Evolutionary conservation across 192 early-diverging fungal genomes (phyloP).

Genomic region (Oehlia diaphana): DNA sequence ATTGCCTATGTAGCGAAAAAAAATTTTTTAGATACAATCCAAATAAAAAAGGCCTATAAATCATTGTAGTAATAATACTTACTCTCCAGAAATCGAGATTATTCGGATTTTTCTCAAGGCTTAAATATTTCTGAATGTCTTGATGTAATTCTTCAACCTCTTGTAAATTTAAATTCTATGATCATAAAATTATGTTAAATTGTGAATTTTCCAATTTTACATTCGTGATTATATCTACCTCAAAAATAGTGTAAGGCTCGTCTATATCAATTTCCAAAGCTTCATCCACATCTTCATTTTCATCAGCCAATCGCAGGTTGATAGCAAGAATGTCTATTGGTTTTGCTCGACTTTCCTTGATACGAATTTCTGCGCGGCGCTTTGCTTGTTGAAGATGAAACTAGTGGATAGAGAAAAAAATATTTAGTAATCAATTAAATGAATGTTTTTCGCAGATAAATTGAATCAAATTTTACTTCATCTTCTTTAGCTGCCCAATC

Average conservation of each 20-base stretch:
- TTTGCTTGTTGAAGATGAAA: conserved; percentile 94
- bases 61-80: not conserved
- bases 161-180: conserved; percentile 55
- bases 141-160: conserved; percentile 80
- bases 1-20: conserved; percentile 46
- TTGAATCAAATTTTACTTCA: conserved; percentile 42
- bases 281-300: conserved; percentile 68
- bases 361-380: conserved; percentile 86
- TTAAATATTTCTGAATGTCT: conserved; percentile 88
- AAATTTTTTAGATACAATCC: not conserved
- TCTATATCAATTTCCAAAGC: conserved; percentile 85
- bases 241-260: conserved; percentile 84
- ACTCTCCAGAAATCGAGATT: conserved; percentile 84
- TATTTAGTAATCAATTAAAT: not conserved
- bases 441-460: not conserved
- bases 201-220: not conserved
- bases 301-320: conserved; percentile 75
- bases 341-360: conserved; percentile 82
- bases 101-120: conserved; percentile 74
- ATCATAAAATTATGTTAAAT: not conserved
- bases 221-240: conserved; percentile 33
- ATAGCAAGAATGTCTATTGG: conserved; percentile 93
- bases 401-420: conserved; percentile 2
- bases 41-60: not conserved
- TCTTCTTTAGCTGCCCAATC: conserved; percentile 96